Percentiles rank a stretch among this genome's conserved stretches.
phyloP scores from a whole-genome alignment of 257 asterid genomes.

The Salvia splendens region DNA sequence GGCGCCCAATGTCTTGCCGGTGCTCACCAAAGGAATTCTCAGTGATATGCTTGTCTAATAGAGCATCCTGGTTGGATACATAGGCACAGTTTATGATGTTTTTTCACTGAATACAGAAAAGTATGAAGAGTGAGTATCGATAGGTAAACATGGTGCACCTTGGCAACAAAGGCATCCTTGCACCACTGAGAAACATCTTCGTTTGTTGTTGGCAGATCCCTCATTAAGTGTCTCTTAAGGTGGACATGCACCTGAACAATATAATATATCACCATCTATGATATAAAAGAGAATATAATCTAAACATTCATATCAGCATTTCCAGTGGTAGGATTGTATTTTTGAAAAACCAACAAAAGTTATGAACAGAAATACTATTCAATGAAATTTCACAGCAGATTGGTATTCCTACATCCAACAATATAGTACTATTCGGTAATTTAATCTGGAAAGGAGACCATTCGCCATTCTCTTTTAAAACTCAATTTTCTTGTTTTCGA shows the following conservation, averaged over 20 bases:
- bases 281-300: constrained; percentile 31
- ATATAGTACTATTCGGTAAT: not conserved
- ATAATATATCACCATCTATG: constrained; percentile 17
- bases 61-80: constrained; percentile 55
- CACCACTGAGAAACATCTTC: constrained; percentile 91
- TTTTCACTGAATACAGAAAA: not conserved
- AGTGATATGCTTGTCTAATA: constrained; percentile 71
- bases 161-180: constrained; percentile 69
- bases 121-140: not conserved
- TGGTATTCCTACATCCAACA: not conserved
- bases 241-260: constrained; percentile 79
- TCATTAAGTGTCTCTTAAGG: constrained; percentile 75
- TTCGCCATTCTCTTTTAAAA: not conserved
- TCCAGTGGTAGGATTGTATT: constrained; percentile 19
- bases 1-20: constrained; percentile 65
- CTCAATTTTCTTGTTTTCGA: not conserved
- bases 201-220: constrained; percentile 72
- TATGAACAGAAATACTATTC: constrained; percentile 11
- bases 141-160: constrained; percentile 48
- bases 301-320: constrained; percentile 24
- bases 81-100: not conserved
- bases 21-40: constrained; percentile 65
- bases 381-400: not conserved
- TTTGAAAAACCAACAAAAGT: not conserved
- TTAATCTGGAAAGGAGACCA: not conserved